Evolutionary conservation across 768 basidiomycete species (phyloP).

Genomic region (Agaricus subrufescens): DNA sequence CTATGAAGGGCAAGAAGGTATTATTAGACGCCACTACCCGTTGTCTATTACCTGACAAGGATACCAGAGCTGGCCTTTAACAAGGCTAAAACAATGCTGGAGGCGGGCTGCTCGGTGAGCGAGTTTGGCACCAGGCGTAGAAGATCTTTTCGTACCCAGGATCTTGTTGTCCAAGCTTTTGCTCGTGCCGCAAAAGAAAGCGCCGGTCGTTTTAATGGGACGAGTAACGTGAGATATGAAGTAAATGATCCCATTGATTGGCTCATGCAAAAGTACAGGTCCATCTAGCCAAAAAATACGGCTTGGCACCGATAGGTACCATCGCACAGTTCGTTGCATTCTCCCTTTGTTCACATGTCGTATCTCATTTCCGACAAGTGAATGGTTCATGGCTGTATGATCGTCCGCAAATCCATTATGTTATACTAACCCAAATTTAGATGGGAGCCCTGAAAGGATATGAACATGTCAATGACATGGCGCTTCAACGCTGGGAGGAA

Average conservation of each 20-base stretch:
- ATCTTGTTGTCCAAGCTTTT: slow-evolving; percentile 68
- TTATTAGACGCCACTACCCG: not conserved
- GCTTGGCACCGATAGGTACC: slow-evolving; percentile 66
- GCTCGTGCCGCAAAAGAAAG: slow-evolving; percentile 53
- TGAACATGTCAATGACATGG: slow-evolving; percentile 62
- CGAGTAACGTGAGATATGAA: slow-evolving; percentile 73
- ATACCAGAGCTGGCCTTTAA: slow-evolving; percentile 60
- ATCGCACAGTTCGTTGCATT: slow-evolving; percentile 70
- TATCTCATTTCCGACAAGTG: slow-evolving; percentile 30
- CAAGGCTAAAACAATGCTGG: slow-evolving; percentile 64
- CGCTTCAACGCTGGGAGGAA: slow-evolving; percentile 84
- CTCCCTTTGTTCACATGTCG: not conserved
- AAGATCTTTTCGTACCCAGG: slow-evolving; percentile 70
- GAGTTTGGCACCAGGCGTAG: slow-evolving; percentile 88
- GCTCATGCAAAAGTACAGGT: slow-evolving; percentile 40
- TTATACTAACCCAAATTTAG: slow-evolving; percentile 30
- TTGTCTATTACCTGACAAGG: not conserved
- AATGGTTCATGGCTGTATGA: slow-evolving; percentile 89
- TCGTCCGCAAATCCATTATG: not conserved
- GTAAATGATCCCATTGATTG: not conserved
- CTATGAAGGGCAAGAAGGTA: slow-evolving; percentile 79
- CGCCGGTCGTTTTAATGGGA: slow-evolving; percentile 65
- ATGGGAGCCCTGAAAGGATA: slow-evolving; percentile 85
- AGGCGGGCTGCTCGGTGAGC: slow-evolving; percentile 65
- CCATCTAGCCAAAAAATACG: slow-evolving; percentile 77